These are phyloP conservation scores for Phaeomoniella chlamydospora DNA, from an alignment of 2,329 filamentous ascomycete genomes.

Conservation along the genomic window DNA sequence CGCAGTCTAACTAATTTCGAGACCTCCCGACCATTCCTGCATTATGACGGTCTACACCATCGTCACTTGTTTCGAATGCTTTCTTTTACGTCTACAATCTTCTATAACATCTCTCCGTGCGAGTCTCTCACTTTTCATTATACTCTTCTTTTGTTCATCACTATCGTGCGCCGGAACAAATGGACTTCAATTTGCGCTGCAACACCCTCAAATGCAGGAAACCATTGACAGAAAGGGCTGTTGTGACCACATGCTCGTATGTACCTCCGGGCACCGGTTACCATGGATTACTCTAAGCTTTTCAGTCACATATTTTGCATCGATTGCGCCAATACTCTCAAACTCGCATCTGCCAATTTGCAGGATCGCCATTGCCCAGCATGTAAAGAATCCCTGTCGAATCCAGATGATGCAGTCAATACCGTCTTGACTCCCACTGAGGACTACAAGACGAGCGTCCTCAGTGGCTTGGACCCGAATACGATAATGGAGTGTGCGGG, in stretches of 20 bases:
- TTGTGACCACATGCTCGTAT: constrained; percentile 83
- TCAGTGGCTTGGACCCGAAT: constrained; percentile 68
- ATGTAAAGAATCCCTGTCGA: constrained; percentile 53
- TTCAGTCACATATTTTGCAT: constrained; percentile 73
- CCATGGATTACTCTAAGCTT: constrained; percentile 5
- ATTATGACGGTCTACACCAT: too few species aligned
- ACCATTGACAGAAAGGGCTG: constrained; percentile 53
- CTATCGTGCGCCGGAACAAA: constrained; percentile 20
- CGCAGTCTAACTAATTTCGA: too few species aligned
- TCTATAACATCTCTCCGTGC: too few species aligned
- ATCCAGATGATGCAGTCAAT: constrained; percentile 60
- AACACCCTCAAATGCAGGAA: constrained; percentile 65
- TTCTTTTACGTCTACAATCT: too few species aligned
- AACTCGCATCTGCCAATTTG: constrained; percentile 42
- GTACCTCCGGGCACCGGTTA: constrained; percentile 9
- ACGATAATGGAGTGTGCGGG: constrained; percentile 78
- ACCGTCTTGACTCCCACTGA: constrained; percentile 64
- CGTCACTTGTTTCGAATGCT: too few species aligned
- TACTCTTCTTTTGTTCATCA: too few species aligned
- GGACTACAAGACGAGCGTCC: constrained; percentile 76
- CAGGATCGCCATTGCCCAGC: constrained; percentile 55
- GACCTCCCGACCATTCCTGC: too few species aligned
- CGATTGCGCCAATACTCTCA: constrained; percentile 52
- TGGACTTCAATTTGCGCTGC: constrained; percentile 66
- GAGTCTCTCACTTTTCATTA: too few species aligned